Conservation (phyloP, 805 yeast species). For the Candida glaebosa region DNA sequence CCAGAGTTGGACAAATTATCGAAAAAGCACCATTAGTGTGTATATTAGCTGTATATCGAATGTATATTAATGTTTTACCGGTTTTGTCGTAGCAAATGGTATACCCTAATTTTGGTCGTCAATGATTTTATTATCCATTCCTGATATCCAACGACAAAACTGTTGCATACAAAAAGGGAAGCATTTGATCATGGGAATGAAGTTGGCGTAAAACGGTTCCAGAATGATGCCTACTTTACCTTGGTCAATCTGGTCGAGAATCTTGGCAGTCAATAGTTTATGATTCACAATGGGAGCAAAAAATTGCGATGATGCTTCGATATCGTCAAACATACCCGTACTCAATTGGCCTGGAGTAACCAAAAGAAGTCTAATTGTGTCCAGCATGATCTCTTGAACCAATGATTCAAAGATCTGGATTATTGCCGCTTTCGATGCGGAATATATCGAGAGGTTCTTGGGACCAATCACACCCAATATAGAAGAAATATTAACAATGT, state of each 20-base stretch:
- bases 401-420: conserved; percentile 45
- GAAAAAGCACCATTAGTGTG: conserved; percentile 13
- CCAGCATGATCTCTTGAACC: conserved; percentile 30
- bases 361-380: conserved; percentile 30
- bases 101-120: too few relatives aligned
- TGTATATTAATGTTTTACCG: not conserved
- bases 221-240: conserved; percentile 44
- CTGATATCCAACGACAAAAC: conserved; percentile 30
- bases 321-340: conserved; percentile 48
- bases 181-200: conserved; percentile 39
- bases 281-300: conserved; percentile 48
- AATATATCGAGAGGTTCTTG: conserved; percentile 42
- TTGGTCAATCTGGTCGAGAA: conserved; percentile 26
- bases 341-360: conserved; percentile 52
- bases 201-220: conserved; percentile 46
- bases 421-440: conserved; percentile 48
- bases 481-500: conserved; percentile 44
- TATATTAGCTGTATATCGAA: not conserved
- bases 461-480: conserved; percentile 50
- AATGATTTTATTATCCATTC: conserved; percentile 35
- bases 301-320: conserved; percentile 36
- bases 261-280: conserved; percentile 29
- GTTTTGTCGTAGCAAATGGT: too few relatives aligned
- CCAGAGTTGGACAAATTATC: conserved; percentile 9
- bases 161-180: conserved; percentile 41